Evolutionary conservation across 306 rosid species (phyloP), one percentile per base, ranked within the genome.

Genomic region (Prunus davidiana): DNA sequence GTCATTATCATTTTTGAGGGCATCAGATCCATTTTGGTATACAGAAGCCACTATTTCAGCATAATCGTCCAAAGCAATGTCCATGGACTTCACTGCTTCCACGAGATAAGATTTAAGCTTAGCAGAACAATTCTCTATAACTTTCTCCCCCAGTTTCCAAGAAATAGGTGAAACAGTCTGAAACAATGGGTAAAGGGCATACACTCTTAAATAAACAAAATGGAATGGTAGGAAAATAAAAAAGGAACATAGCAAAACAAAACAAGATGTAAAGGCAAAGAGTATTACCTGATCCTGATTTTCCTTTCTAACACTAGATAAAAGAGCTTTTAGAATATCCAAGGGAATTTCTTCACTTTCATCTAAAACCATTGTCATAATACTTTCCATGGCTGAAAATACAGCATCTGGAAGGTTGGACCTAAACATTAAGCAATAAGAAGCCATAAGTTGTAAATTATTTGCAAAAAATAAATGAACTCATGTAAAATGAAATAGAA

Each of bases 261-360:
- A 76, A 76, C 30, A 67, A 28, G 51, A n/a, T 6, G 57, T 45
- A 52, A 50, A 30, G 67, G 52, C 57, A 71, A 62, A 28, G 38
- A 55, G 50, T 2, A 43, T 38, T 69, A 93, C 98, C 93, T 83
- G 83, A 66, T 84, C 98, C 93, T 83, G 83, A 66, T 84, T 87
- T 84, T 87, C 92, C 82, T 84, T 93, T 72, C 62, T 71, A 16
- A 87, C 77, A 54, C 93, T 84, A 52, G 84, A 81, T 79, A 93
- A 78, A 24, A 93, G 80, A 46, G 91, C 82, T 43, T 73, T 65
- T 14, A 93, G 89, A 82, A 89, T 87, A 80, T 85, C 88, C 4
- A 72, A 11, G 18, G 98, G 86, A 78, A 91, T 77, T 41, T 86
- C 90, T 64, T 93, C 98, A 63, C 91, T 87, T 76, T 91, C 97